These are phyloP conservation scores for Trypanosoma cruzi DNA, from an alignment of 208 protist species.

Conservation along the genomic window DNA sequence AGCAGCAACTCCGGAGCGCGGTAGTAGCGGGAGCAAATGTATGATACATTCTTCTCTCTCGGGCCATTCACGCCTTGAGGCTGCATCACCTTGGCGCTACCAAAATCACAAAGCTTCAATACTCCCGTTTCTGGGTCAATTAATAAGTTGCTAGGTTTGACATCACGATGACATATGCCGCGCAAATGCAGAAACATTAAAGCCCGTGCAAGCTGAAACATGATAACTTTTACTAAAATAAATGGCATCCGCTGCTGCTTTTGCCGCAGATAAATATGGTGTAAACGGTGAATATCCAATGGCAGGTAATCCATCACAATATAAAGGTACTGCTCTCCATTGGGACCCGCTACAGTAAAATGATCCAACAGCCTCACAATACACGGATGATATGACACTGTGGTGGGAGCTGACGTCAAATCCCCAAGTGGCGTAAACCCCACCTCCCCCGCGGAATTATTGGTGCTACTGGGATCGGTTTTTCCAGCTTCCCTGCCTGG, in stretches of 20 bases:
- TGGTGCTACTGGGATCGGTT: neutral
- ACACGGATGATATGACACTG: constrained; percentile 89
- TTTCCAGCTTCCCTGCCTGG: neutral
- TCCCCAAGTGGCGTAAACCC: neutral
- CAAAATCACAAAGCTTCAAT: constrained; percentile 92
- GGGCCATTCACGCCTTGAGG: constrained; percentile 22
- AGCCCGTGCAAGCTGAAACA: constrained; percentile 97
- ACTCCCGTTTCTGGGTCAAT: constrained; percentile 58
- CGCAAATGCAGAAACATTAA: constrained; percentile 92
- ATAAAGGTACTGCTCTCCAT: constrained; percentile 97
- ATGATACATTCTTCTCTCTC: constrained; percentile 78
- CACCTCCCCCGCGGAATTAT: neutral
- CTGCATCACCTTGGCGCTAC: constrained; percentile 82
- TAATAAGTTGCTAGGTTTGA: constrained; percentile 93
- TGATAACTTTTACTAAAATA: constrained; percentile 91
- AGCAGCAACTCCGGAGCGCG: constrained; percentile 95
- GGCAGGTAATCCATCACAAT: constrained; percentile 99
- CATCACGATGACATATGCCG: constrained; percentile 85
- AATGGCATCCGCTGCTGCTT: constrained; percentile 83
- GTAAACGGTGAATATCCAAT: constrained; percentile 95
- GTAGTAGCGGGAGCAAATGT: constrained; percentile 96
- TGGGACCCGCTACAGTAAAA: constrained; percentile 92
- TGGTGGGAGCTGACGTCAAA: neutral
- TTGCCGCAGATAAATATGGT: constrained; percentile 83
- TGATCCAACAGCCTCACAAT: constrained; percentile 95